These are phyloP conservation scores for Pseudonitzschia multiseries DNA, from an alignment of 108 stramenopile genomes.

Conservation along the genomic window DNA sequence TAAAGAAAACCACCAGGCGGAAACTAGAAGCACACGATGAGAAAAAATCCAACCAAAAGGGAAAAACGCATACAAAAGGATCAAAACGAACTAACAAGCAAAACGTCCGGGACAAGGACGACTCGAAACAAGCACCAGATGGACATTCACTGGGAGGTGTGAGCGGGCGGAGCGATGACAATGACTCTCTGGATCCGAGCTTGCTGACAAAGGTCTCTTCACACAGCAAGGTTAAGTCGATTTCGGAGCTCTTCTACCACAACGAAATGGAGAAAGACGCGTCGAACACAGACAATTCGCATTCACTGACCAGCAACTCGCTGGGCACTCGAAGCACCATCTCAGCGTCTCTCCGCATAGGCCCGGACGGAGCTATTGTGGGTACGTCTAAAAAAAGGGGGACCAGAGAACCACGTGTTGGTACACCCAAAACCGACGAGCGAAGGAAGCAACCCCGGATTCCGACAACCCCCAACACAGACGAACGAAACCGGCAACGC, in stretches of 20 bases:
- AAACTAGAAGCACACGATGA: too few relatives aligned
- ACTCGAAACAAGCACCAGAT: background rate
- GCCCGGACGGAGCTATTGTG: too few relatives aligned
- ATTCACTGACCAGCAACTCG: background rate
- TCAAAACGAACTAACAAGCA: background rate
- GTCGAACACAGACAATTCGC: background rate
- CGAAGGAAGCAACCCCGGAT: background rate
- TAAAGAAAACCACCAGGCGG: too few relatives aligned
- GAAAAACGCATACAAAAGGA: too few relatives aligned
- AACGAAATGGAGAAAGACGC: background rate
- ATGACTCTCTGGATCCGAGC: background rate
- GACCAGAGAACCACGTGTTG: background rate
- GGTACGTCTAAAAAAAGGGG: background rate
- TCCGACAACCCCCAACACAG: too few relatives aligned
- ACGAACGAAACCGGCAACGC: too few relatives aligned
- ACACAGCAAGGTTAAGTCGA: background rate
- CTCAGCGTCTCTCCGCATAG: background rate
- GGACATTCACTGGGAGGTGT: background rate
- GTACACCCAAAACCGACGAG: background rate
- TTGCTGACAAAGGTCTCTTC: background rate
- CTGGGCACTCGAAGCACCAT: background rate
- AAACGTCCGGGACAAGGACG: background rate
- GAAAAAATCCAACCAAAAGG: too few relatives aligned
- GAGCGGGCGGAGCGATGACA: background rate
- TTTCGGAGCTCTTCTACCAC: background rate